A percentile compares a stretch with the other conserved stretches of the same genome.
phyloP scores from a whole-genome alignment of 2,329 filamentous ascomycete genomes.

The Epichloe brachyelytri region DNA sequence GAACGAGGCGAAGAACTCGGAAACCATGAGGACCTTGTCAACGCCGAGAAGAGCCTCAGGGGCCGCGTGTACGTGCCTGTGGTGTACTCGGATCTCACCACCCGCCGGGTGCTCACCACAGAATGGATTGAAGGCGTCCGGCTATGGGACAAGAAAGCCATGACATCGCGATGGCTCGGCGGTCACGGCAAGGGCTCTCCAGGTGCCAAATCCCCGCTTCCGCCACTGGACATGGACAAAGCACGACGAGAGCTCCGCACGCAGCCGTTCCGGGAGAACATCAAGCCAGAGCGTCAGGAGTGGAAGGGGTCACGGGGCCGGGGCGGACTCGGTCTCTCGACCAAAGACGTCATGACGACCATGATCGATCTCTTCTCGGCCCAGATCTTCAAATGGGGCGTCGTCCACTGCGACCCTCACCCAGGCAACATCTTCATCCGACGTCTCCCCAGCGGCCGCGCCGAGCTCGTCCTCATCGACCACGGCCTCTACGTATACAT shows the following conservation, averaged over 20 bases:
- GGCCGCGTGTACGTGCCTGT: constrained; percentile 79
- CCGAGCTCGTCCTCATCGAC: constrained; percentile 91
- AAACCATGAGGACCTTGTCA: constrained; percentile 71
- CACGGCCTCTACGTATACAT: constrained; percentile 94
- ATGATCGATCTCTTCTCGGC: constrained; percentile 96
- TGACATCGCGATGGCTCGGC: constrained; percentile 67
- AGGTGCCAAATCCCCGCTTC: constrained; percentile 57
- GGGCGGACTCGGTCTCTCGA: constrained; percentile 71
- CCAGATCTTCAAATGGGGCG: constrained; percentile 95
- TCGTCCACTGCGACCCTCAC: constrained; percentile 93
- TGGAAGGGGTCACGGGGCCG: constrained; percentile 63
- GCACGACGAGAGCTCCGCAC: constrained; percentile 34
- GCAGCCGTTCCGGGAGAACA: constrained; percentile 39
- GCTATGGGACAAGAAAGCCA: constrained; percentile 79
- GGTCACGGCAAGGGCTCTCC: constrained; percentile 65
- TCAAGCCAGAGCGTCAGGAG: constrained; percentile 69
- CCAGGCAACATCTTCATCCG: constrained; percentile 96
- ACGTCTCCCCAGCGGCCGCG: constrained; percentile 63
- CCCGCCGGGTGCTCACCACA: constrained; percentile 75
- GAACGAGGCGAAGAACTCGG: constrained; percentile 80
- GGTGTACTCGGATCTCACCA: constrained; percentile 71
- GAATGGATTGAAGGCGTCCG: constrained; percentile 96
- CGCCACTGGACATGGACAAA: constrained; percentile 31
- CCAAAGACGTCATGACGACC: constrained; percentile 85
- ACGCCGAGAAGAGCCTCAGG: constrained; percentile 60